Evolutionary conservation across 2,329 filamentous ascomycete genomes (phyloP), one percentile per base, ranked within the genome.

Genomic region (Pezicula carpinea): DNA sequence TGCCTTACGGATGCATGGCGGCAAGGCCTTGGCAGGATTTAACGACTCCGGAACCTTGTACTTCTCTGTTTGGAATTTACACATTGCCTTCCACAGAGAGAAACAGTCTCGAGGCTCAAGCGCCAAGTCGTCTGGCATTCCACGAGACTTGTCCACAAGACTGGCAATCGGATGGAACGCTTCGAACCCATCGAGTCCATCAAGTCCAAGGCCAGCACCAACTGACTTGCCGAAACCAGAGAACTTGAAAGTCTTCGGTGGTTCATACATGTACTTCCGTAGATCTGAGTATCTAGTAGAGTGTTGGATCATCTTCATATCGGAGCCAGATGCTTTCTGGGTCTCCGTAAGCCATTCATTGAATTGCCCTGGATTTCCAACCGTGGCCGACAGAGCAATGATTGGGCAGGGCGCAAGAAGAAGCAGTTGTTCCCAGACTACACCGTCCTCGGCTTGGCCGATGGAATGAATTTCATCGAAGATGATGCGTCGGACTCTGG

Each of bases 401-500:
- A 92, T 86, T 0, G 85, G 87, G 54, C 85, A 91, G 1, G 85
- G 85, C 0, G 85, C 78, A 51, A 89, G 73, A 1, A 91, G 73
- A 1, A 91, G 69, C 3, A 92, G 71, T 59, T 91, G 86, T 57
- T 92, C 86, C 86, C 85, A 92, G 2, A 90, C 72, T 1, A 89
- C 69, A 44, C 86, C 86, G 54, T 91, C 86, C 6, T 89, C 83
- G 0, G 82, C 77, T 60, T 90, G 82, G 0, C 87, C 85, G 49
- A 92, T 91, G 29, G 80, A 89, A 61, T 92, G 87, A 2, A 91
- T 82, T 66, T 92, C 87, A 58, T 92, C 87, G 49, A 91, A 91
- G 43, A 91, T 89, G 59, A 91, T 89, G 41, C 85, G 76, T 56
- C 80, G 86, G 13, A 91, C 75, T 44, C 83, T 71, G 3, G 73